Evolutionary conservation across 2,329 filamentous ascomycete genomes (phyloP), one percentile per base, ranked within the genome.

Genomic region (Xylaria hypoxylon): DNA sequence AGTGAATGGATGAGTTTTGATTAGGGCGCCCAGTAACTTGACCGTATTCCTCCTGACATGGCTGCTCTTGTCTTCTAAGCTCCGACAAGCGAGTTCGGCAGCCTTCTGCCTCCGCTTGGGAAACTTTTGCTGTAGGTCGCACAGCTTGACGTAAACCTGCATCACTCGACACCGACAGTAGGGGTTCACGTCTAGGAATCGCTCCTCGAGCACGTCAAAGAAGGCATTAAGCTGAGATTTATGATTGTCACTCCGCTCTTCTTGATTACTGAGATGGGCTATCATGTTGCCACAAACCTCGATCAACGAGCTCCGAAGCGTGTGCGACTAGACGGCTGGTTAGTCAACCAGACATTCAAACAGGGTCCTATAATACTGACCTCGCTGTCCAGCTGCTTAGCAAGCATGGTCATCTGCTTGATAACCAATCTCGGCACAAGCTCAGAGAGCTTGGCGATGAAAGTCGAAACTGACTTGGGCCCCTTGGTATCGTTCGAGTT

Each of bases 201-300:
- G 90, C 80, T 98, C 95, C 77, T 99, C 94, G 2, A 99, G 84
- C 0, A 98, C 94, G 74, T 98, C 95, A 75, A 98, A 98, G 77
- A 98, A 99, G 22, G 94, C 94, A 72, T 96, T 96, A 67, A 99
- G 91, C 77, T 99, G 96, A 0, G 92, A 93, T 79, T 97, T 97
- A 82, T 95, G 91, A 77, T 96, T 96, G 73, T 98, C 95, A 73
- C 90, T 92, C 58, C 93, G 89, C 77, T 98, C 95, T 76, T 96
- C 93, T 74, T 96, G 91, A 76, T 92, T 95, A 80, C 92, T 97
- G 48, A 99, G 86, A 79, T 97, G 92, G 17, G 89, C 87, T 74
- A 99, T 92, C 80, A 99, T 89, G 79, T 99, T 98, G 58, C 96
- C 96, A 77, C 94, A 98, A 6, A 99, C 94, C 78, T 99, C 96